Base-by-base conservation (phyloP, 73 alveolate species). In the Paraurostyla sp. region DNA sequence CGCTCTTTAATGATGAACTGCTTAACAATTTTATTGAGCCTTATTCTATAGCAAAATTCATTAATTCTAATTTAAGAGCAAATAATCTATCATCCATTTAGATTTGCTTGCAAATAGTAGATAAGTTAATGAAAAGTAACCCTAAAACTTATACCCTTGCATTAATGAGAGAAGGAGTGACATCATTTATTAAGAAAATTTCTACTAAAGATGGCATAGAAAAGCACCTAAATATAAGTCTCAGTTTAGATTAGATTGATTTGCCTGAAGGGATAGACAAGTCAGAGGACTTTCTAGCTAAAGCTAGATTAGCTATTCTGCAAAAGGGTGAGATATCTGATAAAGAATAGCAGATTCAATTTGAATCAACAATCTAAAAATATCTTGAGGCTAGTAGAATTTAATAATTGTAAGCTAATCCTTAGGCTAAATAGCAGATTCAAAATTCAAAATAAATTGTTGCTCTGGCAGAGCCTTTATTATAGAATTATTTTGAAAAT, bases 81-180 rank as follows among this genome's bases (percentile, higher is more conserved):
- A 42, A 59, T 13, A 56, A 62, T 83, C 43, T 36, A 16, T 22
- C 73, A n/a, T 80, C 83, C 36, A 89, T 89, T 54, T 27, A 89
- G 27, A 49, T 80, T 56, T 78, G 88, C 76, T 54, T 89, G 20
- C 30, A 62, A 48, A 89, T 89, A 65, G 30, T 80, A 30, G n/a
- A 62, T 27, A 50, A 59, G 40, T 68, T 89, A 32, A 80, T 80
- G 78, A 68, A 54, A n/a, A 59, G 73, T 40, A 71, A 59, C 40
- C 56, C 91, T n/a, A 20, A 43, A 41, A 54, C 83, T 57, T 76
- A 80, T 63, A 51, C 82, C 23, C n/a, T 69, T 6, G 83, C 91
- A 0, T 52, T 89, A 2, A 56, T 76, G 58, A 58, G 94, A 63
- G 91, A 89, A 52, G 94, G 94, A 30, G 90, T 89, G 11, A 50